A percentile compares a stretch with the other conserved stretches of the same genome.
phyloP scores from a whole-genome alignment of 1,284 basidiomycete species.

The Sphagnurus paluster region DNA sequence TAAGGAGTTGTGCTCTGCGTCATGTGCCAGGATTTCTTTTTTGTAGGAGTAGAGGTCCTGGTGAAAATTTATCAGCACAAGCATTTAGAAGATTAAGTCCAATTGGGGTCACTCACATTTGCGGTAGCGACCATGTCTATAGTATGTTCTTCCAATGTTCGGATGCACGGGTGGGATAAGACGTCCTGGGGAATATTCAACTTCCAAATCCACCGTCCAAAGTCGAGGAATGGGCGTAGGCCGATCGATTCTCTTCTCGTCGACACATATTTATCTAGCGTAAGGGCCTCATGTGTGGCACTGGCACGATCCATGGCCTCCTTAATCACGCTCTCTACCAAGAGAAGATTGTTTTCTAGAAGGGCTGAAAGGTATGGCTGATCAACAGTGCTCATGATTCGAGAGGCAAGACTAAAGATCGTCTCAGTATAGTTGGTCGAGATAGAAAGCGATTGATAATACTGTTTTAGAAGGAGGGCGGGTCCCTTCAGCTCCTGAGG shows the following conservation, averaged over 20 bases:
- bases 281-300: conserved; percentile 2
- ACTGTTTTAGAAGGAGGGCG: conserved; percentile 8
- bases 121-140: conserved; percentile 7
- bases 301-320: conserved; percentile 12
- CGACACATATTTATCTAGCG: conserved; percentile 6
- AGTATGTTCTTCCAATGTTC: conserved; percentile 6
- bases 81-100: too few relatives aligned
- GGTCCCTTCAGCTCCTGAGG: conserved; percentile 7
- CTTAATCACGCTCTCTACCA: conserved; percentile 6
- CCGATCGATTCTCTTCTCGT: conserved; percentile 11
- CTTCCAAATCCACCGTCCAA: conserved; percentile 12
- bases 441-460: background rate
- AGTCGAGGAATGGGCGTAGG: conserved; percentile 8
- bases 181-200: conserved; percentile 9
- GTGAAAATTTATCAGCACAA: background rate
- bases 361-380: conserved; percentile 7
- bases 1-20: conserved; percentile 10
- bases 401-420: conserved; percentile 5
- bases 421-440: too few relatives aligned
- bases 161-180: conserved; percentile 2
- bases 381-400: conserved; percentile 2
- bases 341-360: conserved; percentile 5
- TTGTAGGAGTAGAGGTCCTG: conserved; percentile 14
- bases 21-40: conserved; percentile 10
- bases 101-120: too few relatives aligned